These are phyloP conservation scores for Brassica balearica DNA, from an alignment of 441 rosid species.

Conservation along the genomic window DNA sequence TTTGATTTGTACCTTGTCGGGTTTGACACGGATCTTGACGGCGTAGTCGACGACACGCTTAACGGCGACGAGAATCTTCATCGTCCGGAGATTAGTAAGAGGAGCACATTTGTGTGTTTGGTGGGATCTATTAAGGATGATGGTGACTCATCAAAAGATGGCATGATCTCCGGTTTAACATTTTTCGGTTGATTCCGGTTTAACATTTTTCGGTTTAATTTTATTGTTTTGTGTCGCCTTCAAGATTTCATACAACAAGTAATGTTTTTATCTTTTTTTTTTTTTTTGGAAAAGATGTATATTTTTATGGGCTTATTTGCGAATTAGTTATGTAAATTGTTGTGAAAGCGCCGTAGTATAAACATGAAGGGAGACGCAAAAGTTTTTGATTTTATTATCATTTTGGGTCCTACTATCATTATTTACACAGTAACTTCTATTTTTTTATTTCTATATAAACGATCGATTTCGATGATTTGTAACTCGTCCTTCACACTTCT, in stretches of 20 bases:
- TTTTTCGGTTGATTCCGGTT: not conserved
- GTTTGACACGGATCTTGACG: conserved; percentile 90
- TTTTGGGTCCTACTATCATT: too few species aligned
- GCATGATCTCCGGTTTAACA: not conserved
- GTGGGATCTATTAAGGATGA: not conserved
- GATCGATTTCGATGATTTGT: not conserved
- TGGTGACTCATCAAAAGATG: not conserved
- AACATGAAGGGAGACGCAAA: too few species aligned
- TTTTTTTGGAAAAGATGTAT: too few species aligned
- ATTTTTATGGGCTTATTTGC: too few species aligned
- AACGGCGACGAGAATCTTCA: conserved; percentile 92
- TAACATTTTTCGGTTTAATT: not conserved
- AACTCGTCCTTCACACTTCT: too few species aligned
- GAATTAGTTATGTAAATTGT: too few species aligned
- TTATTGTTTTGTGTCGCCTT: not conserved
- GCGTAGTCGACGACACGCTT: conserved; percentile 94
- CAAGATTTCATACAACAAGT: not conserved
- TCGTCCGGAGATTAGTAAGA: conserved; percentile 26
- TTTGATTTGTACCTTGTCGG: conserved; percentile 70
- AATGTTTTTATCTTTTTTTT: too few species aligned
- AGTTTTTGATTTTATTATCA: too few species aligned
- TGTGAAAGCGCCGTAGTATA: too few species aligned
- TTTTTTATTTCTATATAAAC: too few species aligned
- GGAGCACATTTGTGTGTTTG: not conserved
- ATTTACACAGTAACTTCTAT: too few species aligned